Evolutionary conservation across 2,329 filamentous ascomycete genomes (phyloP), one percentile per base, ranked within the genome.

Genomic region (Pseudogymnoascus sp.): DNA sequence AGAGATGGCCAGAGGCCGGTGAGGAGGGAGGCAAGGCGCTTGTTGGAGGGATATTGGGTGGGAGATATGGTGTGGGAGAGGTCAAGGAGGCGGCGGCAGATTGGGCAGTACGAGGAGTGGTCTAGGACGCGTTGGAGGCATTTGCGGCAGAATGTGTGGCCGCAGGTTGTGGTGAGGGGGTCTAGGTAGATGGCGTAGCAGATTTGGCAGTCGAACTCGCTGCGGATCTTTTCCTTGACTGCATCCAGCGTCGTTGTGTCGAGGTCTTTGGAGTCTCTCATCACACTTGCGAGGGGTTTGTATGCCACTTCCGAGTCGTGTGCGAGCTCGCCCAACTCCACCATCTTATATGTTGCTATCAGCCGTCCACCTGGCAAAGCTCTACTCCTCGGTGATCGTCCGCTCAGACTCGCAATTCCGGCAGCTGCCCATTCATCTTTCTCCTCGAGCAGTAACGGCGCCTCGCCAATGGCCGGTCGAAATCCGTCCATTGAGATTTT

Each of bases 191-290:
- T 74, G 39, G 85, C 83, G 72, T 93, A 95, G 74, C 92, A 96
- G 62, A 96, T 85, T 68, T 94, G 90, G 66, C 92, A 97, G 69
- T 96, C 91, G 69, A 95, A 77, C 70, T 96, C 91, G 14, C 79
- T 77, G 63, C 86, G 82, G 2, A 84, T 78, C 1, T 78, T 76
- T 25, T 87, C 81, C 67, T 84, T 84, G 12, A 94, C 70, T 35
- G 77, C 78, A 25, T 79, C 75, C 28, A 91, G 73, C 7, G 86
- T 68, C 7, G 69, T 72, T 4, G 69, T 65, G 63, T 88, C 84
- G 18, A 80, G 63, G 6, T 37, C 43, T 25, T 68, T 66, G 5
- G 61, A 57, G 41, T 60, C 59, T 7, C 67, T 66, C 50, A 28
- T 22, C 1, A 50, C 67, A 36, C 61, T 68, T 62, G 64, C 71